Percentiles rank a stretch among this genome's conserved stretches.
phyloP scores from a whole-genome alignment of 148 eudicot species.

The Cornus suecica region DNA sequence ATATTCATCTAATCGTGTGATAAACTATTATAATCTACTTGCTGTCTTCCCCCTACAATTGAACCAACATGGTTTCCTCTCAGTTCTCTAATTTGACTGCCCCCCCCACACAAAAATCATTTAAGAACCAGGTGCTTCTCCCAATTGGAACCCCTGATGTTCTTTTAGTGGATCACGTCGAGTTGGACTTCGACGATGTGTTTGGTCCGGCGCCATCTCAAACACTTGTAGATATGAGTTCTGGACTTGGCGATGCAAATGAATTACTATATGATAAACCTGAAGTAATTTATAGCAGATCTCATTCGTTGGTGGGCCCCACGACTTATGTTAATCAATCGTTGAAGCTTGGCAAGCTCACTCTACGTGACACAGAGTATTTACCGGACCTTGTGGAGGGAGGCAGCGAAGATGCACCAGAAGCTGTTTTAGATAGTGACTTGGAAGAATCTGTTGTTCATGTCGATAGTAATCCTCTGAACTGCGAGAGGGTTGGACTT shows the following conservation, averaged over 20 bases:
- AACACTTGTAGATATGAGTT: conserved; percentile 5
- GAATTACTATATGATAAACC: conserved; percentile 44
- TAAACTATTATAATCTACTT: neutral
- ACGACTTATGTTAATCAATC: conserved; percentile 37
- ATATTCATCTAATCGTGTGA: neutral
- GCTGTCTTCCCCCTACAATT: neutral
- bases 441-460: conserved; percentile 13
- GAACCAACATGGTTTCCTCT: conserved; percentile 6
- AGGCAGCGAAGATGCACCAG: conserved; percentile 14
- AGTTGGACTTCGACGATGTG: conserved; percentile 30
- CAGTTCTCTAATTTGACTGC: neutral
- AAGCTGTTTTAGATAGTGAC: conserved; percentile 12
- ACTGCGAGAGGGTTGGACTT: conserved; percentile 17
- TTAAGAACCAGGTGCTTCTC: conserved; percentile 3
- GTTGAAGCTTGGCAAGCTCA: conserved; percentile 40
- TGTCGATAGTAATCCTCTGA: conserved; percentile 18
- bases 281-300: conserved; percentile 38
- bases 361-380: conserved; percentile 26
- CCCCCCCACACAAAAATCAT: neutral
- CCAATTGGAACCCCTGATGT: conserved; percentile 18
- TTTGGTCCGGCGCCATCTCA: conserved; percentile 27
- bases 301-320: conserved; percentile 59
- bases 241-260: conserved; percentile 19
- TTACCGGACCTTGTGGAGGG: conserved; percentile 20
- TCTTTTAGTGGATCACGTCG: neutral